These are phyloP conservation scores for Flaveria trinervia DNA, from an alignment of 129 eudicot genomes.

Conservation along the genomic window DNA sequence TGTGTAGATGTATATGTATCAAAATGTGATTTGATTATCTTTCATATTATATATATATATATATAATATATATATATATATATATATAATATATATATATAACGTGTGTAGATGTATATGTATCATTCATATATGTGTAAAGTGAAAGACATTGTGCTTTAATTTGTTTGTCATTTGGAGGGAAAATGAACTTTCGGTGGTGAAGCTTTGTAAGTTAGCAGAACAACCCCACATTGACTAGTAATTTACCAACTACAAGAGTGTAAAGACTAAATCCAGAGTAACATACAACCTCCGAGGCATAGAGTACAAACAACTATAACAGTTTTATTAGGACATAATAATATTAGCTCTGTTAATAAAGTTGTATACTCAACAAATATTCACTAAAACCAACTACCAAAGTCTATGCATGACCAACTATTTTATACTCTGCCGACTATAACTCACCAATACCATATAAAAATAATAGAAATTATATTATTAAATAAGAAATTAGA, in stretches of 20 bases:
- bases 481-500: neutral
- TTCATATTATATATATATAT: too few species aligned
- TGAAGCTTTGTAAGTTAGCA: slow-evolving; percentile 34
- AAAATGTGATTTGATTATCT: too few species aligned
- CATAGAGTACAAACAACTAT: neutral
- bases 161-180: slow-evolving; percentile 8
- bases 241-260: neutral
- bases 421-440: slow-evolving; percentile 12
- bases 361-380: neutral
- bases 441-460: neutral
- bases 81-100: neutral
- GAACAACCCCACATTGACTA: slow-evolving; percentile 25
- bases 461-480: neutral
- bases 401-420: slow-evolving; percentile 9
- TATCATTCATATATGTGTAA: neutral
- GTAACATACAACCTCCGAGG: neutral
- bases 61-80: neutral
- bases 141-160: slow-evolving; percentile 1
- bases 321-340: neutral
- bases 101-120: neutral
- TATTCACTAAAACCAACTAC: neutral
- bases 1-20: too few species aligned
- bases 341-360: neutral
- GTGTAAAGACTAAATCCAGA: neutral
- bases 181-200: slow-evolving; percentile 20